Conservation (phyloP, 2,329 filamentous ascomycete species). For the Colletotrichum sp. region DNA sequence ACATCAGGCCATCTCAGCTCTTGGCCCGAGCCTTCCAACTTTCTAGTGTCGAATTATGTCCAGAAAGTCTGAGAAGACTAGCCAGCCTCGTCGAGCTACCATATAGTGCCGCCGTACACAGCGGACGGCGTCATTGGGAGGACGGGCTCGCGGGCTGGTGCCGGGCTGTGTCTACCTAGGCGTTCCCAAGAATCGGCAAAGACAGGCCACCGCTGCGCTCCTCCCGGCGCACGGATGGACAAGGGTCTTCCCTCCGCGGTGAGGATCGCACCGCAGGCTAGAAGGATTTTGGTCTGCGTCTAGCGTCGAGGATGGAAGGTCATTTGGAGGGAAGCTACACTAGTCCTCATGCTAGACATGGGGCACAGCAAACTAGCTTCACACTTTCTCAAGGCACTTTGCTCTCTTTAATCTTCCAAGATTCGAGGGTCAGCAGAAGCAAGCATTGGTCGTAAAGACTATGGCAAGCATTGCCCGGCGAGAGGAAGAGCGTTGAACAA, state of each 20-base stretch:
- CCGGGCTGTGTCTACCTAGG: background rate
- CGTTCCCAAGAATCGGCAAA: conserved; percentile 13
- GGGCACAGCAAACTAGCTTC: background rate
- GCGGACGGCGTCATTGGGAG: background rate
- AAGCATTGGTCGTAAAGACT: background rate
- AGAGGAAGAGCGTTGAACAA: background rate
- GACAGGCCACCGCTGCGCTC: conserved; percentile 12
- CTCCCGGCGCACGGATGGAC: conserved; percentile 3
- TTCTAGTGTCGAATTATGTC: background rate
- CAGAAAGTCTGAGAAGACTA: background rate
- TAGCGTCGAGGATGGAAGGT: background rate
- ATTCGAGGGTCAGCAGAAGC: background rate
- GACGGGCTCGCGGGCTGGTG: background rate
- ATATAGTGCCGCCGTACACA: background rate
- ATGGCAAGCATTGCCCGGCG: background rate
- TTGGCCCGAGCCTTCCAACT: background rate
- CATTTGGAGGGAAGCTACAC: background rate
- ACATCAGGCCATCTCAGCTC: background rate
- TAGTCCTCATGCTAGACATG: background rate
- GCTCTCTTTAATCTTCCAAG: background rate
- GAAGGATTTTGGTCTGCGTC: background rate
- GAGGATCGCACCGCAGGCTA: background rate
- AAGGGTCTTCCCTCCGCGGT: background rate
- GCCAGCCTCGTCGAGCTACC: background rate
- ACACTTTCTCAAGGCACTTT: background rate